phyloP scores from a whole-genome alignment of 2,329 filamentous ascomycete genomes.

The Grosmannia clavigera region DNA sequence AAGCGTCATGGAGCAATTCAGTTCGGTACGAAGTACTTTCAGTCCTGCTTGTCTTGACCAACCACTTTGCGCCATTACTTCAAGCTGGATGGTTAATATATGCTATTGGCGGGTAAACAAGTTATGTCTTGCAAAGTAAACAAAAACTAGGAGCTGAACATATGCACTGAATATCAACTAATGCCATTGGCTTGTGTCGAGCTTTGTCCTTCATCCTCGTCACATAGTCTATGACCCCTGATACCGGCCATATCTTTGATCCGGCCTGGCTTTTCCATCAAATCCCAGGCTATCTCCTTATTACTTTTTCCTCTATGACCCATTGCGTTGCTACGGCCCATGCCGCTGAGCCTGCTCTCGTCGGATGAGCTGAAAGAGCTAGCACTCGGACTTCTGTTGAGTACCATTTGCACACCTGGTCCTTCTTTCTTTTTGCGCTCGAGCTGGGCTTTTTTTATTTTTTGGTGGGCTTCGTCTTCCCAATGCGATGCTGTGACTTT shows the following conservation, averaged over 20 bases:
- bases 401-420: constrained; percentile 37
- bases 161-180: background rate
- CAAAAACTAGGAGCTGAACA: background rate
- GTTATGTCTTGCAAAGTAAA: background rate
- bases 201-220: background rate
- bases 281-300: constrained; percentile 37
- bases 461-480: constrained; percentile 59
- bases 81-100: background rate
- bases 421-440: constrained; percentile 57
- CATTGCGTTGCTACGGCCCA: constrained; percentile 22
- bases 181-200: background rate
- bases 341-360: constrained; percentile 33
- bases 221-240: background rate
- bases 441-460: constrained; percentile 66
- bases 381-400: constrained; percentile 39
- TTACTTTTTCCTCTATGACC: constrained; percentile 26
- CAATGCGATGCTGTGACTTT: constrained; percentile 65
- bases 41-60: too few species aligned
- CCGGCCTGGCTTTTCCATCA: constrained; percentile 35
- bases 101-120: background rate
- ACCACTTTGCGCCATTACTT: too few species aligned
- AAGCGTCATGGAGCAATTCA: background rate
- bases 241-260: constrained; percentile 21
- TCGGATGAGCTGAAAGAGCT: constrained; percentile 39
- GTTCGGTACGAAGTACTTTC: background rate